Evolutionary conservation across 1,139 yeast species (phyloP).

Genomic region (Taphrina communis): DNA sequence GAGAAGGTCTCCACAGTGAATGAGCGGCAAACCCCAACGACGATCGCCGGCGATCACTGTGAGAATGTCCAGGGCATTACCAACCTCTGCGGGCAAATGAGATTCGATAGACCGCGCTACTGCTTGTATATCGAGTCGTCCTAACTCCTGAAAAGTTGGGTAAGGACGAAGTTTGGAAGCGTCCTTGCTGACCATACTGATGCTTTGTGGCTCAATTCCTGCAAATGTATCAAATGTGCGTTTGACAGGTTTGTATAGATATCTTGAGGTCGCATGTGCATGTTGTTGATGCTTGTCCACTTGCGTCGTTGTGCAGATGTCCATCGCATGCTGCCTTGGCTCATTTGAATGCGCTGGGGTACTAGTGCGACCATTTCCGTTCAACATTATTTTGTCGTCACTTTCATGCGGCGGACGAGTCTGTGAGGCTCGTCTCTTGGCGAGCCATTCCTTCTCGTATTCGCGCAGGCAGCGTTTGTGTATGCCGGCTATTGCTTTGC

Average conservation of each 20-base stretch:
- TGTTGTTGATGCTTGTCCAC: neutral
- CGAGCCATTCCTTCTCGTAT: conserved; percentile 38
- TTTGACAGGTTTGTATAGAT: conserved; percentile 9
- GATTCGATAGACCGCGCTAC: conserved; percentile 23
- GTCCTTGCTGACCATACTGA: neutral
- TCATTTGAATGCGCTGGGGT: neutral
- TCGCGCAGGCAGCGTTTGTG: conserved; percentile 15
- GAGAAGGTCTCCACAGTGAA: conserved; percentile 32
- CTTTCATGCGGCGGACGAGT: neutral
- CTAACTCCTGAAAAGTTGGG: conserved; percentile 36
- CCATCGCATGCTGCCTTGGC: neutral
- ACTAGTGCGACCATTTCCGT: neutral
- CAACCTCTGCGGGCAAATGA: conserved; percentile 31
- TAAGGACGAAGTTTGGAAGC: conserved; percentile 14
- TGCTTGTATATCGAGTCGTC: conserved; percentile 34
- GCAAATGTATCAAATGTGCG: conserved; percentile 11
- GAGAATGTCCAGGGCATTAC: conserved; percentile 29
- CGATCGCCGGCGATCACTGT: conserved; percentile 32
- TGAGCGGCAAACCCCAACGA: conserved; percentile 36
- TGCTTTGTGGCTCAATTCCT: conserved; percentile 8
- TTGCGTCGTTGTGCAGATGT: neutral
- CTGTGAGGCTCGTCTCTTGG: conserved; percentile 9
- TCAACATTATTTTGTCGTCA: neutral
- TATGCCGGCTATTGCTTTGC: neutral
- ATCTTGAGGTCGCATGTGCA: neutral